Base-by-base conservation (phyloP, 768 basidiomycete species). In the Mycena pura region DNA sequence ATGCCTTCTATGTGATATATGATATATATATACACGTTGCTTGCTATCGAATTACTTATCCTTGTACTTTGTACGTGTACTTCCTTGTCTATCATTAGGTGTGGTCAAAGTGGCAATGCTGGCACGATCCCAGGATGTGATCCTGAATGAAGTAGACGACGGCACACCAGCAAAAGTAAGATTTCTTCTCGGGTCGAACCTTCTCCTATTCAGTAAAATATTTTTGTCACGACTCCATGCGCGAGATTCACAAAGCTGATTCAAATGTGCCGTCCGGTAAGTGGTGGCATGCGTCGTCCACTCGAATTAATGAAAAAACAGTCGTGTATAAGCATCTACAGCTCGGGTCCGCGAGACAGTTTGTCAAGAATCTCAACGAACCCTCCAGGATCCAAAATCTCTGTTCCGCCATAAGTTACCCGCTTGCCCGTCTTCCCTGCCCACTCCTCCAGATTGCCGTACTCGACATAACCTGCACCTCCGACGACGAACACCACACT, bases 381-480 rank as follows among this genome's bases (percentile, higher is more conserved):
- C 45, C 88, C 87, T 71, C 84, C 87, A 6, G 97, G 97, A 68
- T 94, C 91, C 46, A 97, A 70, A 38, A 99, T 95, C 72, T 99
- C 97, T 17, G 96, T 99, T 19, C 93, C 93, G 17, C 97, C 97
- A 73, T 99, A 99, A 32, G 93, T 91, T 43, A 99, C 86, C 63
- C 86, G 81, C 75, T 94, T 93, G 14, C 92, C 93, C 6, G 87
- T 86, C 76, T 86, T 88, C 51, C 75, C 77, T 4, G 93, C 92
- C 95, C 96, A 97, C 75, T 99, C 96, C 73, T 91, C 88, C 60
- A 99, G 76, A 73, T 99, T 99, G 5, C 95, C 95, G 67, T 96
- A 98, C 77, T 99, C 97, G 50, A 99, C 95, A 70, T 98, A 96
- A 15, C 95, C 92, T 5, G 95, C 97, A 1, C 97, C 97, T 8